phyloP scores from a whole-genome alignment of 2,329 filamentous ascomycete species.

The Juglanconis sp. region DNA sequence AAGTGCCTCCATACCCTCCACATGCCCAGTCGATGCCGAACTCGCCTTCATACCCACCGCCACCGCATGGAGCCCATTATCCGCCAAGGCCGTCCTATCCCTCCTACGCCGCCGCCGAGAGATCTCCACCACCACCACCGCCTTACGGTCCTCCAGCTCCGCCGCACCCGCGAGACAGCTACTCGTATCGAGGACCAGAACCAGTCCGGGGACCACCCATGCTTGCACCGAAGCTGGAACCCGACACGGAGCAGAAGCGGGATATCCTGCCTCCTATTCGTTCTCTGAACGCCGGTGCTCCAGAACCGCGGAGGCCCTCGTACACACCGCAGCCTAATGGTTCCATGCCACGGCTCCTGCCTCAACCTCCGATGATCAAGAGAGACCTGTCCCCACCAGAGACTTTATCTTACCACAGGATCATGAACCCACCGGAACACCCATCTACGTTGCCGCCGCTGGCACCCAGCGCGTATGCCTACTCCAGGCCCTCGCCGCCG shows the following conservation, averaged over 20 bases:
- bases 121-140: conserved; percentile 24
- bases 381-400: conserved; percentile 6
- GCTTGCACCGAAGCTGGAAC: conserved; percentile 12
- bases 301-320: conserved; percentile 6
- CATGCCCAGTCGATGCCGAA: conserved; percentile 29
- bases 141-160: conserved; percentile 6
- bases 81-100: conserved; percentile 17
- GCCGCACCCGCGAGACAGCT: conserved; percentile 2
- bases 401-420: conserved; percentile 4
- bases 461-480: not conserved
- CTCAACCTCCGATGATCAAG: conserved; percentile 2
- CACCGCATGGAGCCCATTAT: conserved; percentile 16
- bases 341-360: conserved; percentile 12
- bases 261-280: conserved; percentile 14
- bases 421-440: not conserved
- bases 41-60: conserved; percentile 30
- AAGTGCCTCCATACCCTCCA: conserved; percentile 24
- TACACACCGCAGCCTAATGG: conserved; percentile 2
- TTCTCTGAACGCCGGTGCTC: not conserved
- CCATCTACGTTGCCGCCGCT: not conserved
- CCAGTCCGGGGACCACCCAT: conserved; percentile 9
- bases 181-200: conserved; percentile 8
- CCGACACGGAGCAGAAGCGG: conserved; percentile 6
- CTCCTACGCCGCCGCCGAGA: conserved; percentile 22
- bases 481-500: not conserved